Evolutionary conservation across 306 rosid genomes (phyloP).

Genomic region (Dryas alaskensis): DNA sequence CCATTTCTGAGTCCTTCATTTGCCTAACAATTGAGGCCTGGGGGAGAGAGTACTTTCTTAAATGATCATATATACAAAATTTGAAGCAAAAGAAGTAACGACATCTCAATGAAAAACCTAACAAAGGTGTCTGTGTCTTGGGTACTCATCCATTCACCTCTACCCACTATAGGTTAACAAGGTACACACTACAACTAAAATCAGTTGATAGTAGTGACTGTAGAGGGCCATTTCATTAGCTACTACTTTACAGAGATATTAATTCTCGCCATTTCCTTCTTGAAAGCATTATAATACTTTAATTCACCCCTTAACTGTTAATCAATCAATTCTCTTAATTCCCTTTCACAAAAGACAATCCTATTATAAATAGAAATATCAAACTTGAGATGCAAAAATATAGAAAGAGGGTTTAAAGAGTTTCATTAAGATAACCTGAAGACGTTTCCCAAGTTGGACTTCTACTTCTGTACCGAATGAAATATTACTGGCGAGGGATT

Average conservation of each 20-base stretch:
- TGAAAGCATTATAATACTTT: too few relatives aligned
- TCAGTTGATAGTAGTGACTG: too few relatives aligned
- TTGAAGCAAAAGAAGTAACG: background rate
- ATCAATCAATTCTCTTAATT: background rate
- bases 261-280: too few relatives aligned
- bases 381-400: background rate
- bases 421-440: constrained; percentile 57
- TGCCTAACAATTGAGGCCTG: constrained; percentile 85
- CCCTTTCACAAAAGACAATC: background rate
- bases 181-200: too few relatives aligned
- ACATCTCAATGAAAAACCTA: background rate
- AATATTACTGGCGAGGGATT: constrained; percentile 66
- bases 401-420: constrained; percentile 8
- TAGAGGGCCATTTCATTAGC: too few relatives aligned
- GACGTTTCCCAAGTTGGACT: constrained; percentile 90
- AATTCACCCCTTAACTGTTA: background rate
- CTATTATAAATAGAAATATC: background rate
- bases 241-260: too few relatives aligned
- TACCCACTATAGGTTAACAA: too few relatives aligned
- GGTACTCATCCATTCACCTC: background rate
- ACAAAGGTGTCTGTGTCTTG: background rate
- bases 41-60: background rate
- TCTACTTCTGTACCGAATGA: constrained; percentile 88
- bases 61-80: background rate
- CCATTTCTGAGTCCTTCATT: constrained; percentile 94